A percentile compares a stretch with the other conserved stretches of the same genome.
phyloP scores from a whole-genome alignment of 2,329 filamentous ascomycete genomes.

The Ophiocordyceps robertsii region DNA sequence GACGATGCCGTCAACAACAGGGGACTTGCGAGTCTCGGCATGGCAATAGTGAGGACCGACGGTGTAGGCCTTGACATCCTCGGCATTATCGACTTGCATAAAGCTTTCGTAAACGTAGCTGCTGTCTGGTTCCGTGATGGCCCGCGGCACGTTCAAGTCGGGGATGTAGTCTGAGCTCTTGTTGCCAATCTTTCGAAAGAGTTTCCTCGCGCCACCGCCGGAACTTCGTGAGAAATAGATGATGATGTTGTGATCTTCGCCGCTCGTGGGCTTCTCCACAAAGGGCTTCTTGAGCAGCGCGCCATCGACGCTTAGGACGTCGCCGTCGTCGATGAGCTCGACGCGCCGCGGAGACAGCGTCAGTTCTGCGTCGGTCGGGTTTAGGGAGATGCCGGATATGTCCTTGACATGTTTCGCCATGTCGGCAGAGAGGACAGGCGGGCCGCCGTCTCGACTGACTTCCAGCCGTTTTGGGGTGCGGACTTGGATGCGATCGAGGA shows the following conservation, averaged over 20 bases:
- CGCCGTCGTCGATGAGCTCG: slow-evolving; percentile 78
- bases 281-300: slow-evolving; percentile 77
- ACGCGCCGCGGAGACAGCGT: slow-evolving; percentile 56
- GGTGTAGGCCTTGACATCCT: slow-evolving; percentile 97
- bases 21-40: slow-evolving; percentile 92
- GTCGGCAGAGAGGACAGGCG: slow-evolving; percentile 62
- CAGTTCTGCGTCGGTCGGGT: slow-evolving; percentile 52
- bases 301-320: slow-evolving; percentile 80
- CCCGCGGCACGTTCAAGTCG: slow-evolving; percentile 61
- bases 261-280: slow-evolving; percentile 95
- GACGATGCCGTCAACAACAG: slow-evolving; percentile 91
- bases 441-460: slow-evolving; percentile 86
- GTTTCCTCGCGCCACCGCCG: slow-evolving; percentile 76
- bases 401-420: slow-evolving; percentile 69
- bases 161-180: slow-evolving; percentile 94
- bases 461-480: slow-evolving; percentile 81
- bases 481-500: slow-evolving; percentile 80
- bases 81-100: slow-evolving; percentile 88
- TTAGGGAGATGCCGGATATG: slow-evolving; percentile 62
- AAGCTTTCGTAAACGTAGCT: slow-evolving; percentile 98
- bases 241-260: slow-evolving; percentile 96
- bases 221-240: slow-evolving; percentile 88
- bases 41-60: slow-evolving; percentile 90
- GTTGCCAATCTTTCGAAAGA: slow-evolving; percentile 96
- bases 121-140: slow-evolving; percentile 63